These are phyloP conservation scores for Xylariaceae sp. DNA, from an alignment of 2,329 filamentous ascomycete species.

Conservation along the genomic window DNA sequence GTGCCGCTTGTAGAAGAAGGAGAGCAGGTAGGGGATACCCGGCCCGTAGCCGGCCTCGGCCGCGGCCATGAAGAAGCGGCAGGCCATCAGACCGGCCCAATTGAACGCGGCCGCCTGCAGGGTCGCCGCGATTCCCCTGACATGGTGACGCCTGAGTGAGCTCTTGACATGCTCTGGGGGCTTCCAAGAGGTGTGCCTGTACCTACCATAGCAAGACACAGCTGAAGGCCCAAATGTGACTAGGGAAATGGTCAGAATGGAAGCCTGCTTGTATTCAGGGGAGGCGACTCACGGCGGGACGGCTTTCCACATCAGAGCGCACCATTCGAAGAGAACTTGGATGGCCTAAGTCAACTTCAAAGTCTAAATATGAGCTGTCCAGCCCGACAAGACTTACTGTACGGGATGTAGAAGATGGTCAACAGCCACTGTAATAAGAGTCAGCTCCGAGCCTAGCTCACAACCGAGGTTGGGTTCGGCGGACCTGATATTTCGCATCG, in stretches of 20 bases:
- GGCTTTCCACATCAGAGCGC: constrained; percentile 35
- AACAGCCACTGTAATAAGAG: constrained; percentile 28
- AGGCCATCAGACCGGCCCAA: constrained; percentile 24
- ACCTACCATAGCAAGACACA: constrained; percentile 24
- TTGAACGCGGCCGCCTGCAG: constrained; percentile 23
- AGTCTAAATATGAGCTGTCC: too few species aligned
- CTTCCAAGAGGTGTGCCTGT: neutral
- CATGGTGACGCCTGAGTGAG: too few species aligned
- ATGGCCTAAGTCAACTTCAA: neutral
- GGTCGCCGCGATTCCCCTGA: constrained; percentile 23
- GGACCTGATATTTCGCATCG: constrained; percentile 30
- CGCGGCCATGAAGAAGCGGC: constrained; percentile 24
- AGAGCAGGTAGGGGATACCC: constrained; percentile 26
- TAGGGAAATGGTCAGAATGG: too few species aligned
- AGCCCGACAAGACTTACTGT: constrained; percentile 26
- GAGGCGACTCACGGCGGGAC: constrained; percentile 27
- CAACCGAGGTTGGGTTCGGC: neutral
- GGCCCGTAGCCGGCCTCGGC: constrained; percentile 26
- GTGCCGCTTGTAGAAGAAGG: constrained; percentile 33
- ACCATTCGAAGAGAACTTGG: constrained; percentile 34
- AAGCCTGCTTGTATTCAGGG: too few species aligned
- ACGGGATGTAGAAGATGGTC: constrained; percentile 38
- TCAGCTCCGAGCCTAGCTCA: neutral
- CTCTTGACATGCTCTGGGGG: too few species aligned
- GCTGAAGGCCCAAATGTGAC: constrained; percentile 19